Evolutionary conservation across 495 filamentous ascomycete genomes (phyloP), one percentile per base, ranked within the genome.

Genomic region (Tuber microsphaerosporum): DNA sequence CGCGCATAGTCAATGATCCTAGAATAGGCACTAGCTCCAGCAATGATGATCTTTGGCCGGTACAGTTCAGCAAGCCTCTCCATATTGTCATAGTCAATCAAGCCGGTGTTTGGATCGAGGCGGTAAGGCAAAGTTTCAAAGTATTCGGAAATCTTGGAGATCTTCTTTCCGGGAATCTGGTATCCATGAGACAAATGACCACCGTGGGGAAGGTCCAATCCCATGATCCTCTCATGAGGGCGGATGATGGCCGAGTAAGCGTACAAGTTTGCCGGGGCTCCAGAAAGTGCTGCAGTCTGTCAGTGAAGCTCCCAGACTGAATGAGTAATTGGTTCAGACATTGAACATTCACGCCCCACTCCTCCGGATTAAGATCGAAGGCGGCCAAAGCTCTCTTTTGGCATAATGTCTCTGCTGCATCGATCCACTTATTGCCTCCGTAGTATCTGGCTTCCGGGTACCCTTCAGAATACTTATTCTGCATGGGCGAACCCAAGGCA

Each of bases 391-490:
- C 95, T 82, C 95, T 89, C 81, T 92, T 86, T 83, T 98, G 95
- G 81, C 96, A 98, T 71, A 98, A 84, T 69, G 90, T 86, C 85
- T 99, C 95, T 1, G 93, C 89, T 79, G 93, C 89, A 81, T 99
- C 95, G 81, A 98, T 98, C 84, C 91, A 90, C 84, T 97, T 93
- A 81, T 99, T 99, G 79, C 95, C 95, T 61, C 95, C 95, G 83
- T 99, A 99, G 85, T 99, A 99, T 83, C 95, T 86, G 68, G 94
- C 96, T 71, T 95, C 96, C 70, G 95, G 95, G 80, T 99, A 99
- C 61, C 95, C 95, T 84, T 99, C 95, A 10, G 96, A 98, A 86
- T 99, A 99, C 84, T 99, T 99, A 82, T 99, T 99, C 86, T 99
- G 94, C 95, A 99, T 99, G 41, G 96, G 91, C 87, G 94, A 97